Evolutionary conservation across 1,139 yeast genomes (phyloP).

Genomic region (Diutina mesorugosa): DNA sequence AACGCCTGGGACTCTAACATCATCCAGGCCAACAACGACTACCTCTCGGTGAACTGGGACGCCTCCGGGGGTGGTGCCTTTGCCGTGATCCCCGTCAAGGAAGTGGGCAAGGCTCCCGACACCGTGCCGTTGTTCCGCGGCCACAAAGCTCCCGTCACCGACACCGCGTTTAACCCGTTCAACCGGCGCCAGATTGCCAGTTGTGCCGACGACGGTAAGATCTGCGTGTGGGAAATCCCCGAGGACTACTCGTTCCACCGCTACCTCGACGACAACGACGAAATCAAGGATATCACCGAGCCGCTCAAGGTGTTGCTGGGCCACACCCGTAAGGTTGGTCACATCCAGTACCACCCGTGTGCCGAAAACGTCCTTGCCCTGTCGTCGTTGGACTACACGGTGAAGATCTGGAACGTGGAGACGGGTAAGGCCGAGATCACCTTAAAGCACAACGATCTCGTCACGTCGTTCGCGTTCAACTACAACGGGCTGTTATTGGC

Average conservation of each 20-base stretch:
- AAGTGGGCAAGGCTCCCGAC: constrained; percentile 92
- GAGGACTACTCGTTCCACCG: constrained; percentile 59
- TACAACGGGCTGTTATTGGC: constrained; percentile 80
- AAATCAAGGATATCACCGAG: constrained; percentile 48
- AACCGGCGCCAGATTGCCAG: constrained; percentile 65
- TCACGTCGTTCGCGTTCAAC: constrained; percentile 82
- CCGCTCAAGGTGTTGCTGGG: constrained; percentile 67
- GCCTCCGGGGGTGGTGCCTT: constrained; percentile 96
- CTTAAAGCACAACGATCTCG: constrained; percentile 76
- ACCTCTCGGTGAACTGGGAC: constrained; percentile 81
- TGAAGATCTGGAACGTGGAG: constrained; percentile 81
- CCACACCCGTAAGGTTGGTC: constrained; percentile 94
- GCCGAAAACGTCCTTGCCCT: constrained; percentile 82
- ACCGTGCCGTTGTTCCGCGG: constrained; percentile 89
- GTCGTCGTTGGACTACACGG: constrained; percentile 79
- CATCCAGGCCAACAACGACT: constrained; percentile 69
- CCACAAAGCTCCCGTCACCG: constrained; percentile 88
- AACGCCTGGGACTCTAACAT: constrained; percentile 96
- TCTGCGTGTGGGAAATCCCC: constrained; percentile 82
- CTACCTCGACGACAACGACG: constrained; percentile 46
- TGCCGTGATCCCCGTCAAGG: constrained; percentile 77
- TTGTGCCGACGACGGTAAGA: constrained; percentile 85
- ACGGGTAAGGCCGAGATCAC: constrained; percentile 62
- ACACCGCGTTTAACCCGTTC: constrained; percentile 90
- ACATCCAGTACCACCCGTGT: constrained; percentile 77